phyloP scores from a whole-genome alignment of 768 basidiomycete species.

The Lentinula guzmanii region DNA sequence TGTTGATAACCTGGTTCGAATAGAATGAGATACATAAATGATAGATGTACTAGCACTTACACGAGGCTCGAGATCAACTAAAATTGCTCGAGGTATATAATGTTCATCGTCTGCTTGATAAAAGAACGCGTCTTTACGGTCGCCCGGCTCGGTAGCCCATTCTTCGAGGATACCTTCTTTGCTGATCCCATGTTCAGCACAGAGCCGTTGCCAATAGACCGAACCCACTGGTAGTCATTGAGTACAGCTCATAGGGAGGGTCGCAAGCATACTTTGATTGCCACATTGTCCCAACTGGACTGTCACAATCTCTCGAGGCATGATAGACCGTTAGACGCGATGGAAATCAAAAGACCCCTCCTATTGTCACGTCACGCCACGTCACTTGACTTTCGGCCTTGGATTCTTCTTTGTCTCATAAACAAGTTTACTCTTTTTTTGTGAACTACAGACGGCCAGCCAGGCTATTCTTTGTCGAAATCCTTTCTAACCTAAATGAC shows the following conservation, averaged over 20 bases:
- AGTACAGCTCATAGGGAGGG: slow-evolving; percentile 5
- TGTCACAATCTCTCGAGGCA: slow-evolving; percentile 68
- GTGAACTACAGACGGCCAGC: too few relatives aligned
- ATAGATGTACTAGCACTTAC: slow-evolving; percentile 38
- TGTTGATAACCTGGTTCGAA: slow-evolving; percentile 80
- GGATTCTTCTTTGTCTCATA: too few relatives aligned
- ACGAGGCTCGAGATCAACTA: slow-evolving; percentile 94
- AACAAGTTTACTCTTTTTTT: too few relatives aligned
- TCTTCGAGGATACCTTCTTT: slow-evolving; percentile 95
- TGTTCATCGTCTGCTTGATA: slow-evolving; percentile 99
- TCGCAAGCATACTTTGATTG: slow-evolving; percentile 67
- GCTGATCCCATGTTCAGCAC: slow-evolving; percentile 97
- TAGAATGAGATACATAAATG: neutral
- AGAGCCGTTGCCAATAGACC: slow-evolving; percentile 97
- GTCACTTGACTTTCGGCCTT: neutral
- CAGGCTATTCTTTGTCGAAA: too few relatives aligned
- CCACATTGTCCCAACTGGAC: slow-evolving; percentile 84
- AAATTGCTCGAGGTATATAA: slow-evolving; percentile 94
- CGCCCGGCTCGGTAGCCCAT: slow-evolving; percentile 92
- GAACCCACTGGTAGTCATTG: slow-evolving; percentile 60
- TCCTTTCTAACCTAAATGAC: too few relatives aligned
- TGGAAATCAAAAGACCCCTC: neutral
- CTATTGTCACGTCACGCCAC: too few relatives aligned
- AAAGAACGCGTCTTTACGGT: slow-evolving; percentile 99
- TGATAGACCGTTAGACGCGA: slow-evolving; percentile 15